These are phyloP conservation scores for Linnemannia elongata DNA, from an alignment of 192 early-diverging fungal genomes.

Conservation along the genomic window DNA sequence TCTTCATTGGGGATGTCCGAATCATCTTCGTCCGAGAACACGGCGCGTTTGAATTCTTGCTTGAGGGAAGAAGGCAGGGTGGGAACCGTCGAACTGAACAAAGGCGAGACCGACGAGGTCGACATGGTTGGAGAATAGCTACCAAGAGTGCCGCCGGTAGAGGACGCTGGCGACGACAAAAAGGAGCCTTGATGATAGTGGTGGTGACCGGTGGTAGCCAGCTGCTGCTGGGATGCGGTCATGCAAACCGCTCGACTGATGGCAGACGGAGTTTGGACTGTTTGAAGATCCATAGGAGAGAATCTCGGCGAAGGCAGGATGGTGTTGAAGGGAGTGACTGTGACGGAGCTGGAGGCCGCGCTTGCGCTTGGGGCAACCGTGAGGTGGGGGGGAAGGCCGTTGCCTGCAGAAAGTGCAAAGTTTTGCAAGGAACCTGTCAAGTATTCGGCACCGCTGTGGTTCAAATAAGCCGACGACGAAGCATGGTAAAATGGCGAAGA, in stretches of 20 bases:
- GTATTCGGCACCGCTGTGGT: background rate
- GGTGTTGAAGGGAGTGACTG: background rate
- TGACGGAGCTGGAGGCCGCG: background rate
- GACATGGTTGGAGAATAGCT: background rate
- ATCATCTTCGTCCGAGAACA: conserved; percentile 7
- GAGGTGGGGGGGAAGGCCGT: background rate
- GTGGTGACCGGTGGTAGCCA: background rate
- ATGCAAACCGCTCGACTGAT: background rate
- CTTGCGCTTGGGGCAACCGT: background rate
- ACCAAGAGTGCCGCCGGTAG: too few species aligned
- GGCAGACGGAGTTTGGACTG: background rate
- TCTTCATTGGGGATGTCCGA: background rate
- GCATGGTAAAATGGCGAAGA: too few species aligned
- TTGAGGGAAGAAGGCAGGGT: background rate
- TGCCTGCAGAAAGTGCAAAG: background rate
- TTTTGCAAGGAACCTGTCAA: background rate
- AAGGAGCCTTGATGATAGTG: background rate
- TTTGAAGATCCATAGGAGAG: background rate
- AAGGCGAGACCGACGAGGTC: background rate
- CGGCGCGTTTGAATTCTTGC: background rate
- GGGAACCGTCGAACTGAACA: background rate
- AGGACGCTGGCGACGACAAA: background rate
- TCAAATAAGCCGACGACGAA: too few species aligned
- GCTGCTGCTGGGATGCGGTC: background rate
- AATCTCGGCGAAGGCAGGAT: too few species aligned